phyloP scores from a whole-genome alignment of 371 early-diverging fungal genomes.

The Neoconidiobolus thromboides region DNA sequence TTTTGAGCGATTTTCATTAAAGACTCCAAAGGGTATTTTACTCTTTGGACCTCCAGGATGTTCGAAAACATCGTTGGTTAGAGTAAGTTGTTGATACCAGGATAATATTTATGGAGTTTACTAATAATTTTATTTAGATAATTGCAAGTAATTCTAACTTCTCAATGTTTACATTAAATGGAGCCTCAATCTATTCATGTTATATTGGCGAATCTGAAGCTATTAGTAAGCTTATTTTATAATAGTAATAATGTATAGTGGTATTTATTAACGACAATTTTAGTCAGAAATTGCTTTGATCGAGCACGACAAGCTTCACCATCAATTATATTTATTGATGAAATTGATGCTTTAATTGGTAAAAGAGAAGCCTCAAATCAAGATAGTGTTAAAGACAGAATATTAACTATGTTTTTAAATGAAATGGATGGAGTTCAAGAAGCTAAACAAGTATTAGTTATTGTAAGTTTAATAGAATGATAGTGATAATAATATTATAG shows the following conservation, averaged over 20 bases:
- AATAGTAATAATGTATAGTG: too few species aligned
- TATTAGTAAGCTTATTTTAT: too few species aligned
- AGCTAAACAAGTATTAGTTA: slow-evolving; percentile 50
- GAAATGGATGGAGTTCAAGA: slow-evolving; percentile 94
- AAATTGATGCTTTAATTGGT: slow-evolving; percentile 95
- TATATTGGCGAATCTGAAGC: too few species aligned
- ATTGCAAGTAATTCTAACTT: slow-evolving; percentile 43
- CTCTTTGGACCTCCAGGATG: slow-evolving; percentile 97
- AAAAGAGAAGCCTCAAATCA: slow-evolving; percentile 25
- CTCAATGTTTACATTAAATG: too few species aligned
- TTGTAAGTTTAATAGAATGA: slow-evolving; percentile 20
- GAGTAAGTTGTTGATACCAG: slow-evolving; percentile 17
- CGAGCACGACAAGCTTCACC: slow-evolving; percentile 76
- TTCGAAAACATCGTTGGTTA: slow-evolving; percentile 91
- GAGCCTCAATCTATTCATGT: too few species aligned
- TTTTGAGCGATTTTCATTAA: slow-evolving; percentile 60
- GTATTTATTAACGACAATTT: too few species aligned
- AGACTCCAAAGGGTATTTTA: slow-evolving; percentile 72
- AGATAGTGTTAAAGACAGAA: slow-evolving; percentile 73
- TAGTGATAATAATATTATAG: slow-evolving; percentile 5
- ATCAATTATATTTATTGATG: slow-evolving; percentile 92
- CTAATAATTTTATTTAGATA: slow-evolving; percentile 15
- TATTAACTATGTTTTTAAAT: slow-evolving; percentile 76
- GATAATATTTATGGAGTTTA: too few species aligned
- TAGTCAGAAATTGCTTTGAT: slow-evolving; percentile 55